Evolutionary conservation across 176 grass and related monocot species (phyloP), one percentile per base, ranked within the genome.

Genomic region (Oryza meridionalis): DNA sequence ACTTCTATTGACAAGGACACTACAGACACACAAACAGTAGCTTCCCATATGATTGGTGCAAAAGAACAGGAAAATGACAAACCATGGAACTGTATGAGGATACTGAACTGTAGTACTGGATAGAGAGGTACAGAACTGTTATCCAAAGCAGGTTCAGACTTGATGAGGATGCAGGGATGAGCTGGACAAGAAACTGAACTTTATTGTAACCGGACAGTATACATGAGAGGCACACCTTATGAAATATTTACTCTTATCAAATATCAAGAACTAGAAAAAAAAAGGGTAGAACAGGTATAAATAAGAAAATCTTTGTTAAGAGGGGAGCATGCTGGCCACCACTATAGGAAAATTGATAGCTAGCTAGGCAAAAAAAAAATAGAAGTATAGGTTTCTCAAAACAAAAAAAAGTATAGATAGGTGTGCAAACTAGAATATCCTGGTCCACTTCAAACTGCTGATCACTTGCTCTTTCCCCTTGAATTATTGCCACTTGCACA

Each of bases 401-500:
- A 31, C 29, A 40, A 21, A 31, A 31, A 31, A 31, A 31, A 72
- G 49, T 37, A 81, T 37, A 81, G 82, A 86, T 88, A 79, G n/a
- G 14, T 69, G 65, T 82, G 79, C 61, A 85, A 70, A 89, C 70
- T 82, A 90, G 89, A 67, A 76, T 82, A 89, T 85, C 85, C 88
- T 44, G 74, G 59, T 78, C 75, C 87, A 89, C 76, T 88, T 72
- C 38, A 62, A 86, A 75, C 76, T 87, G 70, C 83, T 51, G 73
- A 85, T 81, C 80, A 45, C 43, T 58, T 79, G 88, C 83, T 80
- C 84, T 91, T 90, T 81, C 68, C 65, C 65, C 68, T 77, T 84
- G 72, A 94, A 92, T 95, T 91, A 89, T 92, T 87, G 90, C 80
- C 86, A 92, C 86, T 84, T 71, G 27, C 76, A 71, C 76, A 67